Evolutionary conservation across 2,329 filamentous ascomycete genomes (phyloP), one percentile per base, ranked within the genome.

Genomic region (Fusarium devonianum): DNA sequence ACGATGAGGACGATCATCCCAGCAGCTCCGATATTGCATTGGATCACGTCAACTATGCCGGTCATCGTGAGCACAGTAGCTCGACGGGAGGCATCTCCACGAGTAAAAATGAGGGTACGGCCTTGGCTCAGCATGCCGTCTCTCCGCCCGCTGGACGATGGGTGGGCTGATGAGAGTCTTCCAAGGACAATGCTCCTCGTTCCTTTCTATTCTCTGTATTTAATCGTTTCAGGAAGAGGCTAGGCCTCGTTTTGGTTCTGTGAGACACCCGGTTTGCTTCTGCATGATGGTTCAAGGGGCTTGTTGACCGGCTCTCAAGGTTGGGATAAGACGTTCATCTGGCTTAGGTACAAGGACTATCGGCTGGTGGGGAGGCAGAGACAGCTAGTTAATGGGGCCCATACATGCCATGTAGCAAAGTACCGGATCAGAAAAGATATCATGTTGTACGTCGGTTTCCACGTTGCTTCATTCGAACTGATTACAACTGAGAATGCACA

Each of bases 81-180:
- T 59, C 61, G 2, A 48, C 34, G 4, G 48, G 42, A 2, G 46
- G 32, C 42, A 49, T 25, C 4, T 67, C 63, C 11, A 61, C 65
- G 2, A 19, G 35, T 9, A 71, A 70, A 52, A 63, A 61, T 7
- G 62, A 56, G 2, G 28, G 49, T 2, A 35, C 52, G 23, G 38
- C 33, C 16, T 37, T 60, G 10, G 11, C 29, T 13, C 54, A 66
- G 22, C 62, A 52, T 11, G 50, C 59, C 2, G 50, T 51, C 7
- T 52, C 61, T 4, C 56, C 60, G 12, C 58, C 52, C 4, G 33
- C 47, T 14, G 49, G 38, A 13, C 51, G 39, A 14, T 63, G 60
- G 60, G 37, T 46, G 17, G 46, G 49, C 16, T 63, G 18, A 57
- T 26, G 18, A n/a, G 5, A 26, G 5, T 12, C n/a, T 12, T 3